A percentile compares a stretch with the other conserved stretches of the same genome.
These are phyloP conservation scores for Beauveria medogensis DNA, from an alignment of 2,329 filamentous ascomycete genomes.

Conservation along the genomic window DNA sequence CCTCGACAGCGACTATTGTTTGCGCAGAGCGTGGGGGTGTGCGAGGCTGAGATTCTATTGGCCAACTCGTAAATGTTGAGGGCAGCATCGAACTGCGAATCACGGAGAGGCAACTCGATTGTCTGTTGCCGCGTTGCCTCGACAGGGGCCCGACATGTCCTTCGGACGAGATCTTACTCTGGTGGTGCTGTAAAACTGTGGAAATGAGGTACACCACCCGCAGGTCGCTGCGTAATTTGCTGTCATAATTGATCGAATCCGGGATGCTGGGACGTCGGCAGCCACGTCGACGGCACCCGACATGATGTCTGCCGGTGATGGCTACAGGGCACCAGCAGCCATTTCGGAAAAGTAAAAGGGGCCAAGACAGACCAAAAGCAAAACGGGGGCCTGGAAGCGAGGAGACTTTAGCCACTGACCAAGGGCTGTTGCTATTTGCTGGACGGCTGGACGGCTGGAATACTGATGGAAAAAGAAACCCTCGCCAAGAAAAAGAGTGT, in stretches of 20 bases:
- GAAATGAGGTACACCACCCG: background rate
- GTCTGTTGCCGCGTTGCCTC: too few relatives aligned
- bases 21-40: background rate
- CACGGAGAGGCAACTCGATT: too few relatives aligned
- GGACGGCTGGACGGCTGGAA: background rate
- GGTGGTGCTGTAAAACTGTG: background rate
- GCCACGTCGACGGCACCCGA: background rate
- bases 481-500: background rate
- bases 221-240: background rate
- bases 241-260: background rate
- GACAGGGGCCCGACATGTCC: too few relatives aligned
- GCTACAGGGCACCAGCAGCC: background rate
- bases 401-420: background rate
- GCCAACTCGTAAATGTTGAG: background rate
- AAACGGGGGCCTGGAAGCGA: slow-evolving; percentile 2
- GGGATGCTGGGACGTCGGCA: background rate
- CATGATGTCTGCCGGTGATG: background rate
- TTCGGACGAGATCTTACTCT: too few relatives aligned
- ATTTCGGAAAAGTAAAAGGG: background rate
- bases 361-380: background rate
- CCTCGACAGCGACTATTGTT: slow-evolving; percentile 1
- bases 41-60: background rate
- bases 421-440: too few relatives aligned
- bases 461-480: background rate
- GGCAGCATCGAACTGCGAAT: too few relatives aligned